Evolutionary conservation across 257 asterid genomes (phyloP).

Genomic region (Solanum tarapatanum): DNA sequence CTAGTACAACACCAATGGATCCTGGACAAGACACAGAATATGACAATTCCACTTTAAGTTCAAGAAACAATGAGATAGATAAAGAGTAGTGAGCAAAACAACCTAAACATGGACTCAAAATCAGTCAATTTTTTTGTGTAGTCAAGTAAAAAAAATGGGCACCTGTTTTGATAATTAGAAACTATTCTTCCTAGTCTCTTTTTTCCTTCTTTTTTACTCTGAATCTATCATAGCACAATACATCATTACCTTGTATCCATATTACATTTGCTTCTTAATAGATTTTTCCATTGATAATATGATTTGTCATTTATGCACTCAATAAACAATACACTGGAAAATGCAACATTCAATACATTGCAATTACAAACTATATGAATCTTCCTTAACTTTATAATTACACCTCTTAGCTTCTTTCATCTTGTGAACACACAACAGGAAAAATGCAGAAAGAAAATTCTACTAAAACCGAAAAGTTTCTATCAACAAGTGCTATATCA

Average conservation of each 20-base stretch:
- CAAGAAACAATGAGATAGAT: conserved; percentile 9
- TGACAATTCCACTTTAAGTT: neutral
- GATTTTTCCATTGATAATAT: neutral
- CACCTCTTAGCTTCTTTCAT: neutral
- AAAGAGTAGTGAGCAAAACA: conserved; percentile 10
- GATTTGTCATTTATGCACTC: neutral
- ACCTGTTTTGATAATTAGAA: neutral
- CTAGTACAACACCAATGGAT: neutral
- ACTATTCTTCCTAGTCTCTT: neutral
- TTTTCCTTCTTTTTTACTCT: neutral
- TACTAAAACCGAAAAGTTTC: neutral
- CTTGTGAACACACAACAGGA: neutral
- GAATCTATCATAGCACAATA: neutral
- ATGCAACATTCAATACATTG: neutral
- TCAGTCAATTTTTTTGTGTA: neutral
- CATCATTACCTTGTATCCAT: neutral
- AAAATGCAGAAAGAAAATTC: neutral
- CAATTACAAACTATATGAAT: neutral
- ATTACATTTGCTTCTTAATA: neutral
- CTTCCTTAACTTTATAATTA: neutral
- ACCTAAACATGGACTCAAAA: neutral
- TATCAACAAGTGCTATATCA: neutral
- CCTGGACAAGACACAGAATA: conserved; percentile 2
- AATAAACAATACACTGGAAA: neutral
- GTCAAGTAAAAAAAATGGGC: neutral